These are phyloP conservation scores for Neurospora africana DNA, from an alignment of 495 filamentous ascomycete genomes.

Conservation along the genomic window DNA sequence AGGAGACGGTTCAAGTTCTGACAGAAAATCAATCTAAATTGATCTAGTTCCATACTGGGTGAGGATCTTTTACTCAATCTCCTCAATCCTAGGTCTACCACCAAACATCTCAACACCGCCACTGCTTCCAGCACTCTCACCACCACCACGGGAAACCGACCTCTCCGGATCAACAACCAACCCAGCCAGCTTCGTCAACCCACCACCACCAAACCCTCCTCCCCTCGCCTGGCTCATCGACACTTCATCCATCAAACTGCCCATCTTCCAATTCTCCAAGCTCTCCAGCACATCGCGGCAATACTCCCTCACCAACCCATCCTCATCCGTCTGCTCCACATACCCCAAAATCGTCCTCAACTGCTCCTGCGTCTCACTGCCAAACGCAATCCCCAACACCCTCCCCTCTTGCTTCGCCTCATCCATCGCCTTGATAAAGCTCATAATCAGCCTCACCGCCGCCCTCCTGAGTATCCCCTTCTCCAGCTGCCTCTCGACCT, in stretches of 20 bases:
- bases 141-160: slow-evolving; percentile 9
- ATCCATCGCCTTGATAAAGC: slow-evolving; percentile 56
- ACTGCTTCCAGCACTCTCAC: neutral
- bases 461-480: slow-evolving; percentile 64
- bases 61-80: slow-evolving; percentile 26
- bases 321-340: slow-evolving; percentile 56
- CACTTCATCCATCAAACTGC: slow-evolving; percentile 26
- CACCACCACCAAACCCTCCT: slow-evolving; percentile 1
- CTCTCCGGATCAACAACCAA: slow-evolving; percentile 26
- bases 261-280: slow-evolving; percentile 59
- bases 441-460: slow-evolving; percentile 57
- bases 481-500: slow-evolving; percentile 51
- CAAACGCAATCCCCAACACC: slow-evolving; percentile 51
- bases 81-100: slow-evolving; percentile 33
- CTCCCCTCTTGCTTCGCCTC: slow-evolving; percentile 40
- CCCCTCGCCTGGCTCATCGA: slow-evolving; percentile 2
- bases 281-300: slow-evolving; percentile 59
- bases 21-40: neutral
- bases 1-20: neutral
- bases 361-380: slow-evolving; percentile 48
- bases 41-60: neutral
- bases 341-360: slow-evolving; percentile 55
- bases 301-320: slow-evolving; percentile 65
- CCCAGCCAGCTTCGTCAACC: slow-evolving; percentile 31
- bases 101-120: neutral